Conservation (phyloP, 306 rosid species). For the Quercus ilex region DNA sequence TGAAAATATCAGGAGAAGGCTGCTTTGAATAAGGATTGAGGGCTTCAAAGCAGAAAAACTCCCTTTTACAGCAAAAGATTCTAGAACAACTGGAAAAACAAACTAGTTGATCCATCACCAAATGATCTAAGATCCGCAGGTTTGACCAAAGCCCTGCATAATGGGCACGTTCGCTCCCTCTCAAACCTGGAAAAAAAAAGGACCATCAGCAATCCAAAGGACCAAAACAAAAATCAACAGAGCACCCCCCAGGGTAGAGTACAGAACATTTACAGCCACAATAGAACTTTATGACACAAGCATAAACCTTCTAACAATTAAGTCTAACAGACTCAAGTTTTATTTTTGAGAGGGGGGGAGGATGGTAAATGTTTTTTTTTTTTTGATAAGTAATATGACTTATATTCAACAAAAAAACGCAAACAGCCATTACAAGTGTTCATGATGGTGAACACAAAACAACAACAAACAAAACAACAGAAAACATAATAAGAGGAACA, state of each 20-base stretch:
- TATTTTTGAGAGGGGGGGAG: too few species aligned
- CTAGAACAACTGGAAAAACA: constrained; percentile 88
- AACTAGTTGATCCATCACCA: constrained; percentile 93
- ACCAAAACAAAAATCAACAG: background rate
- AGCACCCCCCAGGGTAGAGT: background rate
- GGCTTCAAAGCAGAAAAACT: constrained; percentile 57
- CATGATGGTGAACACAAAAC: too few species aligned
- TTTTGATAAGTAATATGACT: too few species aligned
- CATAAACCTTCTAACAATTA: background rate
- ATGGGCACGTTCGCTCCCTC: constrained; percentile 94
- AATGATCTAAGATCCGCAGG: constrained; percentile 93
- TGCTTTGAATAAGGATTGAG: constrained; percentile 27
- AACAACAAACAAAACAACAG: too few species aligned
- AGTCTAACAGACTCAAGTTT: background rate
- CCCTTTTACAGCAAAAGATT: constrained; percentile 28
- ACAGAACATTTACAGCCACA: background rate
- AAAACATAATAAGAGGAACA: too few species aligned
- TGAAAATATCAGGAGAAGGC: constrained; percentile 42
- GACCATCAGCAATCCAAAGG: constrained; percentile 15
- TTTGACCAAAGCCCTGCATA: constrained; percentile 97
- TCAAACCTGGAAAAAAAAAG: constrained; percentile 66
- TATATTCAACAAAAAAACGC: too few species aligned
- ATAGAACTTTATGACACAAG: background rate
- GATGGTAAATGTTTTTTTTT: too few species aligned
- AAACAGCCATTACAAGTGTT: too few species aligned